Evolutionary conservation across 1,284 basidiomycete genomes (phyloP).

Genomic region (Gomphus bonarii): DNA sequence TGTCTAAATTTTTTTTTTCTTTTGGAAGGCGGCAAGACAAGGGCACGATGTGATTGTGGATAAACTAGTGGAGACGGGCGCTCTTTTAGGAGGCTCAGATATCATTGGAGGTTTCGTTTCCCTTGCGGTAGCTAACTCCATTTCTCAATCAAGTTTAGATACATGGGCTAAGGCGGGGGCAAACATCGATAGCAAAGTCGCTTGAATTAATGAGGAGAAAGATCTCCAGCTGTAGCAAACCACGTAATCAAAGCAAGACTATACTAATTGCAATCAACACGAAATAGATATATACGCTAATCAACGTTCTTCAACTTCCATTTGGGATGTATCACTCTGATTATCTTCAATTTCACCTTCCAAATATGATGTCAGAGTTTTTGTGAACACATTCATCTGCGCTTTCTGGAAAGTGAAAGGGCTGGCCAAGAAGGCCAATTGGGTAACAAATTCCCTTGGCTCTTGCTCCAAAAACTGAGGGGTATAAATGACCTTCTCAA

Average conservation of each 20-base stretch:
- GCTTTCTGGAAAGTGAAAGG: conserved; percentile 56
- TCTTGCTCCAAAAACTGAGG: conserved; percentile 59
- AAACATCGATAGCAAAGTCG: neutral
- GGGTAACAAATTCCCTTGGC: conserved; percentile 36
- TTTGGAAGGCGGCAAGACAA: conserved; percentile 54
- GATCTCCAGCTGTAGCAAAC: neutral
- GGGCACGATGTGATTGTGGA: conserved; percentile 53
- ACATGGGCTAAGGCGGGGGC: conserved; percentile 7
- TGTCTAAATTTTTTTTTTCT: neutral
- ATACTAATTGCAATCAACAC: neutral
- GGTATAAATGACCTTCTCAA: conserved; percentile 39
- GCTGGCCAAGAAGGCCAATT: conserved; percentile 48
- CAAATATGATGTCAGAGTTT: conserved; percentile 28
- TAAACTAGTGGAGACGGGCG: conserved; percentile 63
- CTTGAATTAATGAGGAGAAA: neutral
- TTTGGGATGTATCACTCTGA: conserved; percentile 24
- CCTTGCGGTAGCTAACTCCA: neutral
- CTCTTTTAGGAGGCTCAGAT: conserved; percentile 57
- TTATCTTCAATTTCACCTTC: conserved; percentile 31
- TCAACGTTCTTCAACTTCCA: conserved; percentile 21
- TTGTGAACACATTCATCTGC: conserved; percentile 55
- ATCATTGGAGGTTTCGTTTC: conserved; percentile 41
- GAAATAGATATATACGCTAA: neutral
- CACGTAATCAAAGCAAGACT: neutral
- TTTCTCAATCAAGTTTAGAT: neutral